Base-by-base conservation (phyloP, 129 eudicot species). In the Flaveria trinervia region DNA sequence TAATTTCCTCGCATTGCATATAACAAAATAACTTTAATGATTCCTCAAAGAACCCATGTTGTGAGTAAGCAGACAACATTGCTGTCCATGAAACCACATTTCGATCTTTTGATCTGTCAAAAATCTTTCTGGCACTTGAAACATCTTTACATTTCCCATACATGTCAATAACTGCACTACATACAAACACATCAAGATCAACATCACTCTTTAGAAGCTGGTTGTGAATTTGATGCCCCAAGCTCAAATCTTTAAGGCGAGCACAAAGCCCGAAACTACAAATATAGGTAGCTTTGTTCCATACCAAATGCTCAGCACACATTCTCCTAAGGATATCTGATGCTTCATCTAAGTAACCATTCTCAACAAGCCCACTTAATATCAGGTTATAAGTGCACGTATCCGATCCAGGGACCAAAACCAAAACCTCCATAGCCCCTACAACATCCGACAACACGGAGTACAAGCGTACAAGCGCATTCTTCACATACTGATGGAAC, bases 41-140 rank as follows among this genome's bases (percentile, higher is more conserved):
- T 67, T 89, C 90, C 72, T 86, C 96, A 71, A 82, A 85, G 43
- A 36, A 85, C 65, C 87, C 86, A n/a, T 86, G 82, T 81, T 83
- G 92, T 8, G 82, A 76, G 72, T 85, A 85, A 72, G 90, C 92
- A 61, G 88, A 73, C 82, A 90, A 60, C 50, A 79, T 76, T 72
- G 92, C 74, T 20, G 89, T 90, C 96, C 96, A 90, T 12, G 87
- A 85, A 44, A 84, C 90, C 72, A 83, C 88, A 56, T 83, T 87
- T 71, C 72, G 83, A 66, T 69, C 64, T 12, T 28, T 28, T 33
- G 79, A 74, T 45, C 57, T 70, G 36, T 85, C 87, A 66, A 90
- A 90, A 48, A 82, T 71, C 22, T 77, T 73, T 61, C 84, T 85
- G 10, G 87, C 87, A 16, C 41, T 50, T 55, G 77, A 76, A 57